Percentiles rank a stretch among this genome's conserved stretches.
Conservation (phyloP, 768 basidiomycete species). For the Gautieria morchelliformis region DNA sequence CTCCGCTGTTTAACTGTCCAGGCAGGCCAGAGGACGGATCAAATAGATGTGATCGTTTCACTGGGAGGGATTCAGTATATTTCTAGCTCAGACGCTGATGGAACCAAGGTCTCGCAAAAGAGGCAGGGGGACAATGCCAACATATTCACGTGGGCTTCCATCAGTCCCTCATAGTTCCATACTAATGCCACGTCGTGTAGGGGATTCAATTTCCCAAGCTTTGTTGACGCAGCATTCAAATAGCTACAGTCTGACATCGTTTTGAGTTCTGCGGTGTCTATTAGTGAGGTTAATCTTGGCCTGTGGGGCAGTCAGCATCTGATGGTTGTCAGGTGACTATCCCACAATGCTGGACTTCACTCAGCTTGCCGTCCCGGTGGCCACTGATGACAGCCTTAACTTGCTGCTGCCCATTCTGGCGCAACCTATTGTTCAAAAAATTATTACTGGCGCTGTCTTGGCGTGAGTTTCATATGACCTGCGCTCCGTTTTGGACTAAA, state of each 20-base stretch:
- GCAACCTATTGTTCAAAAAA: conserved; percentile 63
- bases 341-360: conserved; percentile 51
- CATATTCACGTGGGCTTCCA: conserved; percentile 41
- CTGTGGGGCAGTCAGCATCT: neutral
- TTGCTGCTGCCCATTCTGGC: conserved; percentile 62
- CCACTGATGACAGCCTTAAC: conserved; percentile 52
- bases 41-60: conserved; percentile 55
- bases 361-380: conserved; percentile 44
- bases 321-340: conserved; percentile 43
- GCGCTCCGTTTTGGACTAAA: neutral
- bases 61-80: conserved; percentile 62
- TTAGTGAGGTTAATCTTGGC: conserved; percentile 30
- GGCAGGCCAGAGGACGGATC: conserved; percentile 48
- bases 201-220: conserved; percentile 53
- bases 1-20: conserved; percentile 57
- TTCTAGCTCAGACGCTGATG: conserved; percentile 22
- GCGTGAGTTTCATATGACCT: conserved; percentile 28
- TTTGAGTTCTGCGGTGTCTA: conserved; percentile 42
- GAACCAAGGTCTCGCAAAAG: conserved; percentile 15
- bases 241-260: conserved; percentile 52
- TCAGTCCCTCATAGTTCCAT: neutral
- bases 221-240: conserved; percentile 58
- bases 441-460: conserved; percentile 48
- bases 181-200: conserved; percentile 20
- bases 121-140: conserved; percentile 29